A percentile compares a stretch with the other conserved stretches of the same genome.
These are phyloP conservation scores for Udeniomyces megalosporus DNA, from an alignment of 768 basidiomycete genomes.

Conservation along the genomic window DNA sequence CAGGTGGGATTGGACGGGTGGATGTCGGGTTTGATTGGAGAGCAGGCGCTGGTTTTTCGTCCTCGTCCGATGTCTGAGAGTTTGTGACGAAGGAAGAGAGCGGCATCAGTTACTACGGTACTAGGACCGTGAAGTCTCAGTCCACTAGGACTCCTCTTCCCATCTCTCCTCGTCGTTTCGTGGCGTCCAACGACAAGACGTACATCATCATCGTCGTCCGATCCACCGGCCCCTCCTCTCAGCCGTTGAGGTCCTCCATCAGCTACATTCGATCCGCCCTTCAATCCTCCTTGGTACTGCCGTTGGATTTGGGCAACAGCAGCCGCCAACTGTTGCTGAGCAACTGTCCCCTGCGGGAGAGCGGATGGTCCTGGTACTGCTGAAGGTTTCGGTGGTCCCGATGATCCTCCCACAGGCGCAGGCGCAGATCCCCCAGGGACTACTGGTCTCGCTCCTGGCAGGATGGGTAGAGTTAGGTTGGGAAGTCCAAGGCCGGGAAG, in stretches of 20 bases:
- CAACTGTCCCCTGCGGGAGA: too few species aligned
- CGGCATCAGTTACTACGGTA: background rate
- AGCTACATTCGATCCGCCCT: conserved; percentile 1
- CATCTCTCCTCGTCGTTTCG: too few species aligned
- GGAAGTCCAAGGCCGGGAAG: background rate
- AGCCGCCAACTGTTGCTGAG: background rate
- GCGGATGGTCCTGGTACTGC: too few species aligned
- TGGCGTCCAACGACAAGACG: background rate
- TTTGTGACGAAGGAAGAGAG: background rate
- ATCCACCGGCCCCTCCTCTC: conserved; percentile 5
- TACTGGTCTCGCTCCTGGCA: background rate
- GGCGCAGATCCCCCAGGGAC: too few species aligned
- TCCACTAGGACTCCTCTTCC: too few species aligned
- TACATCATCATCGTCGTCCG: conserved; percentile 7
- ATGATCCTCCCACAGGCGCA: too few species aligned
- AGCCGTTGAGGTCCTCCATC: too few species aligned
- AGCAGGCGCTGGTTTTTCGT: background rate
- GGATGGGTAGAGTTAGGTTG: background rate
- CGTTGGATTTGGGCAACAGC: background rate
- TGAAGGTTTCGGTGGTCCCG: too few species aligned
- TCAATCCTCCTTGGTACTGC: conserved; percentile 8
- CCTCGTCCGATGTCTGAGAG: background rate
- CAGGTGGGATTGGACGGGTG: conserved; percentile 4
- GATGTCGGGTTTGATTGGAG: conserved; percentile 1
- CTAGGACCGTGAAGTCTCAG: background rate